Evolutionary conservation across 805 yeast genomes (phyloP).

Genomic region (Saccharomycopsis lassenensis): DNA sequence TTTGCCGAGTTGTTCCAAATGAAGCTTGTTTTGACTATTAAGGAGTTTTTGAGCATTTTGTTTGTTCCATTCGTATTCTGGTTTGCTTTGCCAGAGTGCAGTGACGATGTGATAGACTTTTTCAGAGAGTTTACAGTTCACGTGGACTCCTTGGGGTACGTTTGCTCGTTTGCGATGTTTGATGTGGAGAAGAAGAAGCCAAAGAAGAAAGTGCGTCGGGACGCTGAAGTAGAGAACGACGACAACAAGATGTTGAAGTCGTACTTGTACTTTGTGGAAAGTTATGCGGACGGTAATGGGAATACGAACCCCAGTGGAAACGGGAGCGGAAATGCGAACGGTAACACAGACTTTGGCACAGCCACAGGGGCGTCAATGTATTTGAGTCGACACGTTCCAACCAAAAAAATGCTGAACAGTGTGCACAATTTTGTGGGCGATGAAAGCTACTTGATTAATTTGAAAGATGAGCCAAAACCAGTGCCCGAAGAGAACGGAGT

Average conservation of each 20-base stretch:
- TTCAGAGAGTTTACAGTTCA: constrained; percentile 83
- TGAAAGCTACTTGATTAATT: constrained; percentile 31
- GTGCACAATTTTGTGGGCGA: constrained; percentile 14
- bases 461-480: constrained; percentile 25
- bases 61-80: constrained; percentile 86
- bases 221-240: constrained; percentile 4
- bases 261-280: constrained; percentile 76
- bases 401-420: constrained; percentile 4
- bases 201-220: constrained; percentile 27
- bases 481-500: constrained; percentile 24
- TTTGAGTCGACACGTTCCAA: neutral
- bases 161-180: constrained; percentile 90
- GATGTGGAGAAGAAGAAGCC: constrained; percentile 54
- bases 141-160: constrained; percentile 90
- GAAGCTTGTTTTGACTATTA: constrained; percentile 54
- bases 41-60: constrained; percentile 73
- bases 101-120: constrained; percentile 78
- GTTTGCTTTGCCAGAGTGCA: constrained; percentile 62
- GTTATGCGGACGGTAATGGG: constrained; percentile 47
- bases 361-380: constrained; percentile 12
- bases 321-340: neutral
- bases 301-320: constrained; percentile 20
- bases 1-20: constrained; percentile 72
- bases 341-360: neutral
- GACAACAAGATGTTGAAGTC: constrained; percentile 84